Percentiles rank a stretch among this genome's conserved stretches.
These are phyloP conservation scores for Zygoascus ofunaensis DNA, from an alignment of 805 yeast genomes.

Conservation along the genomic window DNA sequence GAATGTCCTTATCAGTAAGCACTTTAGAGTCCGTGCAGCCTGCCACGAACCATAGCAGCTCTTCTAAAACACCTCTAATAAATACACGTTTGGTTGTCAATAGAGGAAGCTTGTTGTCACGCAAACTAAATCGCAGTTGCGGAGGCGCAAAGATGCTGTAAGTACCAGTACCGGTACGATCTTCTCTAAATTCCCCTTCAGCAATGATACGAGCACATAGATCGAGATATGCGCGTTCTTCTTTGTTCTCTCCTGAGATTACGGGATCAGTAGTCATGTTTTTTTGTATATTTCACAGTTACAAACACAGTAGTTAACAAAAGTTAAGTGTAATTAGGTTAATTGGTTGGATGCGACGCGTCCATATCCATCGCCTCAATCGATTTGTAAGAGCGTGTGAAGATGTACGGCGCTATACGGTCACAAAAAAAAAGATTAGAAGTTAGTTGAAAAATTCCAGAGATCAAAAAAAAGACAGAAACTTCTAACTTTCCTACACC, in stretches of 20 bases:
- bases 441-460: too few species aligned
- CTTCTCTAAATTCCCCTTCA: slow-evolving; percentile 87
- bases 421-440: too few species aligned
- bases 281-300: not conserved
- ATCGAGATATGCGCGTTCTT: slow-evolving; percentile 78
- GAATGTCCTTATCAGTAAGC: slow-evolving; percentile 76
- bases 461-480: too few species aligned
- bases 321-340: too few species aligned
- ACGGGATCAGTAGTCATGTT: not conserved
- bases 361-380: too few species aligned
- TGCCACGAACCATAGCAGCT: slow-evolving; percentile 82
- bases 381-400: too few species aligned
- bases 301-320: too few species aligned
- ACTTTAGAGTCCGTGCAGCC: slow-evolving; percentile 85
- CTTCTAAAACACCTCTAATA: slow-evolving; percentile 80
- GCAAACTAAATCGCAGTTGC: slow-evolving; percentile 72
- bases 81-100: slow-evolving; percentile 90
- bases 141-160: slow-evolving; percentile 89
- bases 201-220: slow-evolving; percentile 66
- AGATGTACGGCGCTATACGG: too few species aligned
- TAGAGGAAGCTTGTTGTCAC: slow-evolving; percentile 70
- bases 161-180: slow-evolving; percentile 97
- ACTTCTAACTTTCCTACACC: too few species aligned
- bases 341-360: too few species aligned
- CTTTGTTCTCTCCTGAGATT: slow-evolving; percentile 10